These are phyloP conservation scores for Sphagnum magellanicum DNA, from an alignment of 228 moss, liverwort and hornwort species.

Conservation along the genomic window DNA sequence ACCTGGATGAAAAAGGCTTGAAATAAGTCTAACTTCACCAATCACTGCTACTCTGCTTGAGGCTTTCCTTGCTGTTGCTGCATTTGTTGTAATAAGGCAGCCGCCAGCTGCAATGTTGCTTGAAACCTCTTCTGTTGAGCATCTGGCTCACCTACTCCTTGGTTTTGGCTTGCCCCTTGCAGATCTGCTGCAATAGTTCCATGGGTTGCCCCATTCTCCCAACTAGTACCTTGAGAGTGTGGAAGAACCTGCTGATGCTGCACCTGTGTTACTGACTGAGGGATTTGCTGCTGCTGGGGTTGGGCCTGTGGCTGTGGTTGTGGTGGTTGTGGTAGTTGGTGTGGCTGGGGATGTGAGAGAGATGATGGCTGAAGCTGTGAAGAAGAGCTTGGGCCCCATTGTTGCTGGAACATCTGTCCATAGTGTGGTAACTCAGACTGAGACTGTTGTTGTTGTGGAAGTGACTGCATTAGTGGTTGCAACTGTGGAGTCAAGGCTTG, in stretches of 20 bases:
- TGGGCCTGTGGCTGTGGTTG: slow-evolving; percentile 27
- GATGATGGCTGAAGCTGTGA: slow-evolving; percentile 31
- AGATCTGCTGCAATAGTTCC: slow-evolving; percentile 30
- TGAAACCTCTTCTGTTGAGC: slow-evolving; percentile 78
- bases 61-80: slow-evolving; percentile 78
- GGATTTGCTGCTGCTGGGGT: slow-evolving; percentile 13
- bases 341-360: slow-evolving; percentile 8
- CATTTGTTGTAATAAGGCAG: slow-evolving; percentile 94
- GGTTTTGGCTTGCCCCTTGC: slow-evolving; percentile 36
- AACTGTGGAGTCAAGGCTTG: slow-evolving; percentile 29
- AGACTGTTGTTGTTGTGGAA: slow-evolving; percentile 17
- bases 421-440: slow-evolving; percentile 46
- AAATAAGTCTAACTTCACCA: neutral
- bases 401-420: slow-evolving; percentile 47
- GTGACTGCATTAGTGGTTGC: slow-evolving; percentile 28
- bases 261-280: too few relatives aligned
- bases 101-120: slow-evolving; percentile 91
- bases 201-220: slow-evolving; percentile 35
- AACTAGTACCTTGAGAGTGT: slow-evolving; percentile 26
- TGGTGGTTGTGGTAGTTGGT: slow-evolving; percentile 26
- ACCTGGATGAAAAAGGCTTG: slow-evolving; percentile 16
- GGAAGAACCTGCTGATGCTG: slow-evolving; percentile 26
- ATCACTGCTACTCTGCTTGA: slow-evolving; percentile 49
- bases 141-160: slow-evolving; percentile 51
- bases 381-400: slow-evolving; percentile 51